Percentiles rank a stretch among this genome's conserved stretches.
phyloP scores from a whole-genome alignment of 176 grass and related monocot genomes.

The Secale cereale region DNA sequence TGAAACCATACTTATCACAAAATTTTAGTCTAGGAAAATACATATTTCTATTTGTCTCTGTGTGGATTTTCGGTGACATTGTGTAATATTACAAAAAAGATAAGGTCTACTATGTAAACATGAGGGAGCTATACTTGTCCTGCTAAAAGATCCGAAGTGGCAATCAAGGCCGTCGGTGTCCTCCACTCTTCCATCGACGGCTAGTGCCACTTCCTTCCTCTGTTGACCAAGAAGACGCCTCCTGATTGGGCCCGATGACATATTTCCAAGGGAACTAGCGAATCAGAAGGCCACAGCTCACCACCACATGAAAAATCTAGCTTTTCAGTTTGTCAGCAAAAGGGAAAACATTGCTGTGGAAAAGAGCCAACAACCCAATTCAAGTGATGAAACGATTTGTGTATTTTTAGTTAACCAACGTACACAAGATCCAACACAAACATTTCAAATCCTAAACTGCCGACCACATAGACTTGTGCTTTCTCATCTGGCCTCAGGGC shows the following conservation, averaged over 20 bases:
- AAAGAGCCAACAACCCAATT: neutral
- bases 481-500: too few species aligned
- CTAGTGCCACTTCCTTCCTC: neutral
- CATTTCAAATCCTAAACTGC: too few species aligned
- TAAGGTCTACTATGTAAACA: neutral
- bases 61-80: neutral
- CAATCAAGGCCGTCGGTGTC: neutral
- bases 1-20: too few species aligned
- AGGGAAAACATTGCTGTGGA: neutral
- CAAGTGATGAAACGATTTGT: too few species aligned
- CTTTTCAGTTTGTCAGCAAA: neutral
- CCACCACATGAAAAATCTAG: neutral
- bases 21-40: too few species aligned
- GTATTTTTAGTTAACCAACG: too few species aligned
- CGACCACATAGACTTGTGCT: too few species aligned
- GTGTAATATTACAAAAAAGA: neutral
- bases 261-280: conserved; percentile 1
- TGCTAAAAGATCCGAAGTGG: neutral
- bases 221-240: neutral
- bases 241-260: conserved; percentile 35
- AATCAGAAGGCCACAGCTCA: conserved; percentile 2
- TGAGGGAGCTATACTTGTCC: neutral
- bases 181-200: neutral
- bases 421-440: too few species aligned
- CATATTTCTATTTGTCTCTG: too few species aligned